Base-by-base conservation (phyloP, 768 basidiomycete genomes). In the Naganishia onofrii region DNA sequence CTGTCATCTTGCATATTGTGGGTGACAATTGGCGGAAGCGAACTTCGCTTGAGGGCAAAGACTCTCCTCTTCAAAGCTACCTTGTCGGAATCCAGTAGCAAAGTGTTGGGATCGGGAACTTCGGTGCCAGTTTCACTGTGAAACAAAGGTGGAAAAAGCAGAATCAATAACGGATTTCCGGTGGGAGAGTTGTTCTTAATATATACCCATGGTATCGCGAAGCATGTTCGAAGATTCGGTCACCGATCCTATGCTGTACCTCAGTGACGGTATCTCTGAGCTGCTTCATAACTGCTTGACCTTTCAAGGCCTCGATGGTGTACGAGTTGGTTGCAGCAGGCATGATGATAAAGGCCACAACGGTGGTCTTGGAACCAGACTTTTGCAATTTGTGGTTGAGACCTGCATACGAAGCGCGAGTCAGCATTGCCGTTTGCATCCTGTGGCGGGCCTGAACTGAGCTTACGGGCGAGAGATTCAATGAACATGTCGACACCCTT, bases 401-500 rank as follows among this genome's bases (percentile, higher is more conserved):
- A 69, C 83, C 82, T 83, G 74, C 29, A n/a, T 26, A 55, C n/a
- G 29, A 15, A 29, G 34, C 19, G 26, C 28, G 0, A 19, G 65
- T 74, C 52, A 71, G 71, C 21, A 17, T 15, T 44, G 57, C 21
- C 36, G 4, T 31, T 38, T 34, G 8, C 15, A n/a, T 9, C 34
- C 5, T 23, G 38, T 38, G 3, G 12, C 34, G 12, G 9, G 34
- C 8, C 32, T 38, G 54, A 0, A 17, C 23, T 46, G 13, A 9
- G 26, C 26, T 12, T 29, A 79, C 95, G 91, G 32, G 95, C 96
- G 68, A 99, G 87, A 21, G 90, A 86, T 82, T 99, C 96, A 74
- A 99, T 95, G 80, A 97, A 99, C 95, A 99, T 96, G 79, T 99
- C 96, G 34, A 98, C 93, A 68, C 96, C 96, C 84, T 99, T 99